phyloP scores from a whole-genome alignment of 2,329 filamentous ascomycete genomes.

The Neonectria sp. region DNA sequence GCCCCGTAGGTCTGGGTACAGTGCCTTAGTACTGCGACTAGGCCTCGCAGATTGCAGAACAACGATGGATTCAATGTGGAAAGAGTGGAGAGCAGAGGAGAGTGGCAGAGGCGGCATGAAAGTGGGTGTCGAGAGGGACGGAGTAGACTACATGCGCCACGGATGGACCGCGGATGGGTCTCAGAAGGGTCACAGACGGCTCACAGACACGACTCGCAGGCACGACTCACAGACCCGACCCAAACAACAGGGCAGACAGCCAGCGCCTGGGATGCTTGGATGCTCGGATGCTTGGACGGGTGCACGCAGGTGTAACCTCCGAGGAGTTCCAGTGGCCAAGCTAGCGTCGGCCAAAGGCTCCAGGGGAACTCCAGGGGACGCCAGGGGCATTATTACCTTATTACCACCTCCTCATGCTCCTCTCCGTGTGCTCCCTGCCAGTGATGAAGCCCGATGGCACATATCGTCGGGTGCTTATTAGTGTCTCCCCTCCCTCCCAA shows the following conservation, averaged over 20 bases:
- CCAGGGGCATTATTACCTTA: conserved; percentile 20
- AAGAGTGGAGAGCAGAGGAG: conserved; percentile 40
- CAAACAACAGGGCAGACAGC: background rate
- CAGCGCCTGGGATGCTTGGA: background rate
- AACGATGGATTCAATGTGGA: conserved; percentile 39
- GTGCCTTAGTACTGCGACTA: conserved; percentile 6
- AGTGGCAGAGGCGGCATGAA: background rate
- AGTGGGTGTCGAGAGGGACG: conserved; percentile 10
- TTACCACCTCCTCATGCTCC: conserved; percentile 24
- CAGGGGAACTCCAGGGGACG: conserved; percentile 10
- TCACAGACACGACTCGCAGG: background rate
- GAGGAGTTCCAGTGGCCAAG: conserved; percentile 16
- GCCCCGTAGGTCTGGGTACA: conserved; percentile 20
- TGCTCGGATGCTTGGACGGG: background rate
- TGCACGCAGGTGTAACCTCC: conserved; percentile 24
- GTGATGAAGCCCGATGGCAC: background rate
- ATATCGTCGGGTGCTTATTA: conserved; percentile 1
- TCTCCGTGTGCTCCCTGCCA: too few species aligned
- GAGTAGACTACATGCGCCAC: background rate
- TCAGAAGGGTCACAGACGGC: conserved; percentile 24
- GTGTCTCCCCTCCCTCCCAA: background rate
- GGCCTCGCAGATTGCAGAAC: conserved; percentile 25
- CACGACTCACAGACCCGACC: conserved; percentile 10
- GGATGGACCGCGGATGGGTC: conserved; percentile 22
- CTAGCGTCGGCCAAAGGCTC: conserved; percentile 19